phyloP scores from a whole-genome alignment of 306 rosid genomes.

The Oxytropis ochrocephala region DNA sequence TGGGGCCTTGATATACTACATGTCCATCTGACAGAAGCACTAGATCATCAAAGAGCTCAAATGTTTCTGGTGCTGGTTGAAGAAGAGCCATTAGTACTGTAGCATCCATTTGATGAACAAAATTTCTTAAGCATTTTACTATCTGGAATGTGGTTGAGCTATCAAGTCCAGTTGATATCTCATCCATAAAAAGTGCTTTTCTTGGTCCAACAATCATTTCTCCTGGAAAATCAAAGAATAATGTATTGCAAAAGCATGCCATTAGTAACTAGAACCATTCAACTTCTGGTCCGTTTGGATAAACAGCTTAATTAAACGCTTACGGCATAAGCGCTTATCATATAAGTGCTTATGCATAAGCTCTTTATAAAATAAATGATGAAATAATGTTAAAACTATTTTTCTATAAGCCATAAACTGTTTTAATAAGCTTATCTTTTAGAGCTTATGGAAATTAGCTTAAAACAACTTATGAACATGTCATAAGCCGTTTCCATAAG shows the following conservation, averaged over 20 bases:
- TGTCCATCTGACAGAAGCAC: constrained; percentile 66
- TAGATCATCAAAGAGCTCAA: constrained; percentile 81
- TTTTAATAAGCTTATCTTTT: no score
- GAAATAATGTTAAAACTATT: no score
- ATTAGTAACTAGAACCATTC: not conserved
- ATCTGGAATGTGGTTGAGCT: constrained; percentile 85
- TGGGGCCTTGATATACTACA: constrained; percentile 79
- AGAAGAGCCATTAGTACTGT: constrained; percentile 80
- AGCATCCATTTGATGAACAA: constrained; percentile 83
- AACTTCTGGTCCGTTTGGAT: no score
- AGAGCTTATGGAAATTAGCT: no score
- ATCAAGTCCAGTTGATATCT: constrained; percentile 91
- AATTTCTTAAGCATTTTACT: constrained; percentile 66
- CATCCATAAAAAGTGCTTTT: constrained; percentile 81
- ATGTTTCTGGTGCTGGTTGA: constrained; percentile 95
- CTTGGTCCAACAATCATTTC: constrained; percentile 95
- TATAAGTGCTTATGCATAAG: no score
- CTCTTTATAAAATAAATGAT: no score
- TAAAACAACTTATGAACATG: no score
- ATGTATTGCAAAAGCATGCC: not conserved
- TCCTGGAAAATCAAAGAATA: constrained; percentile 31
- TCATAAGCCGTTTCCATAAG: no score
- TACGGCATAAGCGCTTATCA: no score
- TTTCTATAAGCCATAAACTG: no score
- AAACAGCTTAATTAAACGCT: no score